Base-by-base conservation (phyloP, 192 early-diverging fungal genomes). In the Coemansia erecta region DNA sequence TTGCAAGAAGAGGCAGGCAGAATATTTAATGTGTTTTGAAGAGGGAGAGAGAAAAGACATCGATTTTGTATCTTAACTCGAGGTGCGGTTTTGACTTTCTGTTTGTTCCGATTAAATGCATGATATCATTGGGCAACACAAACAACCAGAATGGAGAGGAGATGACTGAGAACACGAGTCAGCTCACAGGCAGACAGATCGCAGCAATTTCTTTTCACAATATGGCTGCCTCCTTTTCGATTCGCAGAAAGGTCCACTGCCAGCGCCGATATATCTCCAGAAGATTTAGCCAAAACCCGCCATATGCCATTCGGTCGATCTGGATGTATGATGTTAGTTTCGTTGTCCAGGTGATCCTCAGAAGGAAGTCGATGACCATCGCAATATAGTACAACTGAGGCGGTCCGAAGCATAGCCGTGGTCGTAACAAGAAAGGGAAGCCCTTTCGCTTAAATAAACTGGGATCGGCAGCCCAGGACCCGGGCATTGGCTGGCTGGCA, bases 171-270 rank as follows among this genome's bases (percentile, higher is more conserved):
- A 37, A 9, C 8, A 37, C 6, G 35, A 37, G 6, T 11, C 10
- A 10, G 10, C 35, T 31, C 46, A 28, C 12, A 31, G 13, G 26
- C 26, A 51, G 18, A 51, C 13, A 49, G 12, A 22, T 10, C 28
- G 24, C 24, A 51, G 23, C 19, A 17, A 0, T 12, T 15, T 28
- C 14, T 23, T 51, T 3, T 51, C 33, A 44, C 9, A 12, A 48
- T 4, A 7, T 41, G 9, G 60, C 19, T 0, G 65, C 62, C 37
- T 80, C 77, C 45, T 74, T 74, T 71, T 99, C 97, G 24, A 97
- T 66, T 28, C 95, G 77, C 66, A 99, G 89, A 53, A 96, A 90
- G 0, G 94, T 89, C 97, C 97, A 99, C 47, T 96, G 80, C 90
- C 93, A 98, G 39, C 95, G 81, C 33, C 95, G 66, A 19, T 87